phyloP scores from a whole-genome alignment of 257 asterid genomes.

The Penstemon newberryi region DNA sequence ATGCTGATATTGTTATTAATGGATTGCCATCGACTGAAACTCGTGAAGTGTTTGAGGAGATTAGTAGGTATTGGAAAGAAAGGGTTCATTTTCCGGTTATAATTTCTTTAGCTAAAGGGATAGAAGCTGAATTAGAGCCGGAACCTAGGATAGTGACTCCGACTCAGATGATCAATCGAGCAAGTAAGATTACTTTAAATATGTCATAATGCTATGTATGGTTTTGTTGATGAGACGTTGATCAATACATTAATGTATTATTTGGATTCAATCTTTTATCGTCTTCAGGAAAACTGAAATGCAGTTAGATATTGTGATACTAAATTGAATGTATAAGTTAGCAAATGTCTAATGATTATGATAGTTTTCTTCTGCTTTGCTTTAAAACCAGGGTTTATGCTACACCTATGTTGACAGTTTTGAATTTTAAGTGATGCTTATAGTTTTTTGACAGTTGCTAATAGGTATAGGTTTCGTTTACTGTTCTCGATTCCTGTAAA shows the following conservation, averaged over 20 bases:
- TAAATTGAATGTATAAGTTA: too few relatives aligned
- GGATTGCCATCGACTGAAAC: conserved; percentile 96
- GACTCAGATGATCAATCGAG: conserved; percentile 86
- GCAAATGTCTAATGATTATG: too few relatives aligned
- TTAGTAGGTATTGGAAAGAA: conserved; percentile 88
- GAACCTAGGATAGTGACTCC: conserved; percentile 88
- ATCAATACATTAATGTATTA: neutral
- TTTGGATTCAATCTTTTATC: too few relatives aligned
- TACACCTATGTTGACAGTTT: too few relatives aligned
- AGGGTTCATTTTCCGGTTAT: conserved; percentile 64
- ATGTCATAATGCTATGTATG: conserved; percentile 2
- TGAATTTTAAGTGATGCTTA: too few relatives aligned
- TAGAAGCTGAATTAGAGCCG: conserved; percentile 88
- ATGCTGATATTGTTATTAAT: conserved; percentile 89
- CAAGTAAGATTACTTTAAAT: conserved; percentile 55
- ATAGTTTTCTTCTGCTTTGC: too few relatives aligned
- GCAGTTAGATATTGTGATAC: too few relatives aligned
- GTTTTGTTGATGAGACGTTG: conserved; percentile 20
- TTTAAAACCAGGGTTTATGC: too few relatives aligned
- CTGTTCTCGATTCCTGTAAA: too few relatives aligned
- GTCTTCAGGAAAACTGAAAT: too few relatives aligned
- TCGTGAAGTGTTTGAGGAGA: conserved; percentile 68
- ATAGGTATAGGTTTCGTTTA: too few relatives aligned
- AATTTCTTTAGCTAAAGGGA: conserved; percentile 86
- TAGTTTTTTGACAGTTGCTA: too few relatives aligned